Evolutionary conservation across 116 monocot genomes (phyloP).

Genomic region (Papilionanthe hybrid): DNA sequence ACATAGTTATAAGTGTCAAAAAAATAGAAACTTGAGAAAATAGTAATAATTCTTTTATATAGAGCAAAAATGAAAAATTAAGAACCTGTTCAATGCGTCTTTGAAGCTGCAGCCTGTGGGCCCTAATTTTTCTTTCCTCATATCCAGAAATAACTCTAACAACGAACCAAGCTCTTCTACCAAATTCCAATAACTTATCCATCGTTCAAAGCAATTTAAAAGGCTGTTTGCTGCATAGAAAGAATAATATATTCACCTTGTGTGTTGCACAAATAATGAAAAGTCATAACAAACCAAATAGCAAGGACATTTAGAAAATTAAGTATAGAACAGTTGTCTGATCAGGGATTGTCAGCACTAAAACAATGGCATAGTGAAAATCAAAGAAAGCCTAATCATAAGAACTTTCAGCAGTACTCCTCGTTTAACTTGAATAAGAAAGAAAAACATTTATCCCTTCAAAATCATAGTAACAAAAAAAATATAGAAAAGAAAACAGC

Average conservation of each 20-base stretch:
- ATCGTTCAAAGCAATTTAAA: constrained; percentile 23
- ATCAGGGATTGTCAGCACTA: background rate
- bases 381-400: background rate
- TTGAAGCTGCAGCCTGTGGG: constrained; percentile 77
- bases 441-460: background rate
- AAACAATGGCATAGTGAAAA: background rate
- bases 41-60: background rate
- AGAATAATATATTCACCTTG: too few relatives aligned
- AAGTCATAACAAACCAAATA: too few relatives aligned
- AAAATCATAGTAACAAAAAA: background rate
- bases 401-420: background rate
- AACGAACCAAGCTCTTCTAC: constrained; percentile 82
- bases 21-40: background rate
- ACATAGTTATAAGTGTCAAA: too few relatives aligned
- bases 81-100: constrained; percentile 55
- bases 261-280: too few relatives aligned
- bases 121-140: constrained; percentile 79
- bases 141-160: constrained; percentile 75
- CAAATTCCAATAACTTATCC: constrained; percentile 71
- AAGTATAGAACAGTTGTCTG: background rate
- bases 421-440: background rate
- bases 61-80: background rate
- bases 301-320: too few relatives aligned
- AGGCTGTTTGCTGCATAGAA: constrained; percentile 2
- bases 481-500: background rate